These are phyloP conservation scores for Peniophora sp. DNA, from an alignment of 1,284 basidiomycete species.

Conservation along the genomic window DNA sequence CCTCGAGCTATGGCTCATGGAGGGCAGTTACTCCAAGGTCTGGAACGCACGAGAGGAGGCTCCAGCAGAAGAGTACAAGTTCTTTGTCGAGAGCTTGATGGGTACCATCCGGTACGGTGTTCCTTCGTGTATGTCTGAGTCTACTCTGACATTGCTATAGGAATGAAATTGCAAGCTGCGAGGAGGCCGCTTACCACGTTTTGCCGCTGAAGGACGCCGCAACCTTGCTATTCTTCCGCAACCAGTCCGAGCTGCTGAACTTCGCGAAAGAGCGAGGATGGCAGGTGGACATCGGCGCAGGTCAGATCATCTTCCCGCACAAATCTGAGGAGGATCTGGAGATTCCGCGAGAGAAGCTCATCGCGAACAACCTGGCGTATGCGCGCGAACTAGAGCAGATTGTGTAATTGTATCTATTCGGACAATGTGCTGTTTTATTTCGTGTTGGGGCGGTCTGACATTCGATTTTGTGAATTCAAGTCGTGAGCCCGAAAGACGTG, in stretches of 20 bases:
- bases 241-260: conserved; percentile 62
- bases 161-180: conserved; percentile 91
- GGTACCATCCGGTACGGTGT: conserved; percentile 77
- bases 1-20: conserved; percentile 97
- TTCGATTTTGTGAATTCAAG: too few species aligned
- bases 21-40: conserved; percentile 96
- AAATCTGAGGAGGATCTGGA: conserved; percentile 74
- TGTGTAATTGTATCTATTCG: conserved; percentile 42
- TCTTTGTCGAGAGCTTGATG: conserved; percentile 87
- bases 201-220: conserved; percentile 84
- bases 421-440: too few species aligned
- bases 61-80: conserved; percentile 81
- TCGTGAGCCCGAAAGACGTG: too few species aligned
- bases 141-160: conserved; percentile 27
- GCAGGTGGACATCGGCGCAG: conserved; percentile 59
- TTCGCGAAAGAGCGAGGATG: conserved; percentile 79
- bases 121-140: neutral
- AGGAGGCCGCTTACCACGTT: conserved; percentile 84
- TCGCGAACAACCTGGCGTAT: conserved; percentile 66
- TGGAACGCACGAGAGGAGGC: conserved; percentile 92
- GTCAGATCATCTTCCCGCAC: conserved; percentile 55
- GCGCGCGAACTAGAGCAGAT: conserved; percentile 86
- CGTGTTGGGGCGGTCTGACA: too few species aligned
- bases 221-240: conserved; percentile 83
- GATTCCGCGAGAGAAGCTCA: conserved; percentile 77